Conservation (phyloP, 2,329 filamentous ascomycete species). For the Trichoderma atroviride region DNA sequence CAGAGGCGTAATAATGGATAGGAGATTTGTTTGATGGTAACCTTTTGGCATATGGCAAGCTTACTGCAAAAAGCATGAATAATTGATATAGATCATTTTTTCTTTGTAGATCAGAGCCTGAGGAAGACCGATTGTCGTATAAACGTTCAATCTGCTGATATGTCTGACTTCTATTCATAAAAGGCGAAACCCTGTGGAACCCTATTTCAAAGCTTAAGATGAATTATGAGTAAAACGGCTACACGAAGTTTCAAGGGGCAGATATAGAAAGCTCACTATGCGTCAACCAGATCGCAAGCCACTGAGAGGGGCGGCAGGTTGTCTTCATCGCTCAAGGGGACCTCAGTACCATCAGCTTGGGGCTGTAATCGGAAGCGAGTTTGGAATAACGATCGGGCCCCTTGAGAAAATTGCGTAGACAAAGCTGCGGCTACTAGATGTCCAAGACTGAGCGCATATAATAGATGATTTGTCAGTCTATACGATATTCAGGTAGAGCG, state of each 20-base stretch:
- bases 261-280: neutral
- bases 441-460: neutral
- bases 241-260: neutral
- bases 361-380: neutral
- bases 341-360: conserved; percentile 11
- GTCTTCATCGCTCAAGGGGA: neutral
- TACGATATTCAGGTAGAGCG: neutral
- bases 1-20: conserved; percentile 15
- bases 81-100: conserved; percentile 14
- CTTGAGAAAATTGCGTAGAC: conserved; percentile 19
- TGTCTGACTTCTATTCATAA: conserved; percentile 12
- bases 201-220: conserved; percentile 6
- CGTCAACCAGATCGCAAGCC: conserved; percentile 11
- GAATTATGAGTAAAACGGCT: neutral
- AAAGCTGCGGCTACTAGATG: conserved; percentile 22
- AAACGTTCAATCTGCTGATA: conserved; percentile 22
- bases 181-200: conserved; percentile 20
- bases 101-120: neutral
- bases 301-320: conserved; percentile 10
- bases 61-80: conserved; percentile 14
- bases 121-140: neutral
- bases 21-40: neutral
- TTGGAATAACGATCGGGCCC: conserved; percentile 7
- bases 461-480: neutral
- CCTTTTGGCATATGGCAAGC: conserved; percentile 1